Conservation (phyloP, 2,329 filamentous ascomycete species). For the Calonectria leucothoes region DNA sequence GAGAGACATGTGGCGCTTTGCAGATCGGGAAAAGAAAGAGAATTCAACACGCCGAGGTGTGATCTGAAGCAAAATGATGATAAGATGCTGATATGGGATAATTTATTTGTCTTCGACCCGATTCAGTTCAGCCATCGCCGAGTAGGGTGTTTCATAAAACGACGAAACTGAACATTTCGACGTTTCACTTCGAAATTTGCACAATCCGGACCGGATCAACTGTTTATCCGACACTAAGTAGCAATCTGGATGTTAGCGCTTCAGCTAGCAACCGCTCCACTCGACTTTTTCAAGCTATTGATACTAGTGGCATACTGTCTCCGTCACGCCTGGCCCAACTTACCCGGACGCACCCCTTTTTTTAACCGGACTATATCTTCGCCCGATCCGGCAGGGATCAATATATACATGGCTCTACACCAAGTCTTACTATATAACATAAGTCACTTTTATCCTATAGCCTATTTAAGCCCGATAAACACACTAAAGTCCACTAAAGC, state of each 20-base stretch:
- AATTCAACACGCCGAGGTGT: not conserved
- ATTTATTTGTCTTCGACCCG: not conserved
- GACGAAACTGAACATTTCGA: not conserved
- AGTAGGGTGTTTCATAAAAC: not conserved
- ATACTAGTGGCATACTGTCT: not conserved
- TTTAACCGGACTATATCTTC: too few relatives aligned
- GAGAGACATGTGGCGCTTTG: not conserved
- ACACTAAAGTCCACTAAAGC: too few relatives aligned
- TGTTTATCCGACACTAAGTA: not conserved
- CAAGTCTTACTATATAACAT: too few relatives aligned
- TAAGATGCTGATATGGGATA: not conserved
- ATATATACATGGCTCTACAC: not conserved
- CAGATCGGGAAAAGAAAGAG: not conserved
- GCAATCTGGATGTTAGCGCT: not conserved
- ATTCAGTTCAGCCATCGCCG: not conserved
- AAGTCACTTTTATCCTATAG: too few relatives aligned
- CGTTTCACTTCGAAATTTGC: not conserved
- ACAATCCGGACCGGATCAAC: not conserved
- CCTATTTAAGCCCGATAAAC: too few relatives aligned
- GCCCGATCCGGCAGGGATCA: not conserved
- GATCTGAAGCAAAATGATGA: not conserved
- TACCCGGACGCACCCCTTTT: too few relatives aligned
- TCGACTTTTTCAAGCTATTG: not conserved
- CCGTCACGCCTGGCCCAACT: too few relatives aligned
- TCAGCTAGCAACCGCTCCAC: not conserved